Evolutionary conservation across 1,284 basidiomycete species (phyloP), one percentile per base, ranked within the genome.

Genomic region (Ceratobasidium sp.): DNA sequence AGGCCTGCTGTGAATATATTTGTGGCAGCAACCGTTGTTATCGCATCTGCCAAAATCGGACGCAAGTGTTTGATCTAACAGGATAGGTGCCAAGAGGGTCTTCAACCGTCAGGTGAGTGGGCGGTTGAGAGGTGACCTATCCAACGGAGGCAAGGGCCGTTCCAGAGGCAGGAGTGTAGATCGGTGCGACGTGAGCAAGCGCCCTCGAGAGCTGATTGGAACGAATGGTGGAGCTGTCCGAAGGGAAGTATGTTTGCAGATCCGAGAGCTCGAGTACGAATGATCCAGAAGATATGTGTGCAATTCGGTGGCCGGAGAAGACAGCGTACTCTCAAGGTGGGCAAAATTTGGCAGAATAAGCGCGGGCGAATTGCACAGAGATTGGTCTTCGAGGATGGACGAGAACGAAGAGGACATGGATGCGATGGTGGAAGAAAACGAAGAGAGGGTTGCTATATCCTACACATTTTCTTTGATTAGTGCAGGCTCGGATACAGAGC

Each of bases 301-400:
- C 64, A 33, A 33, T 22, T 31, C 59, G 50, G 57, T 56, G 36
- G 51, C 41, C 22, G 45, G 66, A 24, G 51, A 45, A 7, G 54
- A 53, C 24, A 54, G 71, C 17, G 64, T 36, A 17, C 31, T 36
- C 11, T 69, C 54, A 17, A 73, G 48, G 9, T 56, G 71, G 24
- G 71, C 59, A 19, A 73, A 63, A 22, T 59, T 33, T 19, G 71
- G 50, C 9, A 63, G 36, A 17, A 62, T 63, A 19, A 59, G 71
- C 24, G n/a, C 50, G 31, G 66, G 66, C 4, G 71, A 73, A 17
- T 48, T 36, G 27, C 71, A 73, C 15, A 48, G 24, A 2, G 59
- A 63, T 15, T 59, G 47, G 33, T 73, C 71, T 44, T 73, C 71
- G 36, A 73, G 71, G 36, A 73, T 62, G 7, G 59, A 73, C 9